Conservation (phyloP, 768 basidiomycete species). For the Cystofilobasidium ferigula region DNA sequence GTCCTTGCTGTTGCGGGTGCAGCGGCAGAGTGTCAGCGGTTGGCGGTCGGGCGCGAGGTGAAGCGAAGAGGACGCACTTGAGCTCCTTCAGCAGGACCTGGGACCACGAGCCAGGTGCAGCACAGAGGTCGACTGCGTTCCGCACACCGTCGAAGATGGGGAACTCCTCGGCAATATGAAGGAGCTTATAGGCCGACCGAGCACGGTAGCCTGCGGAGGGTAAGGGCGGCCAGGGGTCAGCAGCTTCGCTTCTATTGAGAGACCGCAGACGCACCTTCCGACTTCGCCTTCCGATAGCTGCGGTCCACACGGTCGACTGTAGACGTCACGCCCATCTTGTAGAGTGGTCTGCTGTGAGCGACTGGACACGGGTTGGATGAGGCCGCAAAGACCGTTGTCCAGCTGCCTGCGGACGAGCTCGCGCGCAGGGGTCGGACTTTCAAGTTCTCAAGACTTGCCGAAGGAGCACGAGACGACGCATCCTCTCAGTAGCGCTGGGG, state of each 20-base stretch:
- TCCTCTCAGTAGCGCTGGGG: too few species aligned
- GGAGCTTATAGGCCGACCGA: constrained; percentile 37
- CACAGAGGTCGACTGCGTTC: constrained; percentile 35
- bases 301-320: background rate
- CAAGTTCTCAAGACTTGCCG: too few species aligned
- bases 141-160: constrained; percentile 31
- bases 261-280: background rate
- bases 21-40: background rate
- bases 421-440: too few species aligned
- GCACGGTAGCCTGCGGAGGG: constrained; percentile 32
- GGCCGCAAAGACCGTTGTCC: too few species aligned
- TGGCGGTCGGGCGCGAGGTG: background rate
- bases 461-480: too few species aligned
- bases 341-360: background rate
- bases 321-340: background rate
- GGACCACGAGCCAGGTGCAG: constrained; percentile 33
- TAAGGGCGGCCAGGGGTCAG: background rate
- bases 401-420: too few species aligned
- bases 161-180: constrained; percentile 36
- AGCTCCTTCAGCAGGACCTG: constrained; percentile 28
- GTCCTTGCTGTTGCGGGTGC: constrained; percentile 2
- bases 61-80: constrained; percentile 21
- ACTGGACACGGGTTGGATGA: too few species aligned
- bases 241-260: background rate
- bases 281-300: constrained; percentile 7